These are phyloP conservation scores for Henckelia pumila DNA, from an alignment of 257 asterid species.

Conservation along the genomic window DNA sequence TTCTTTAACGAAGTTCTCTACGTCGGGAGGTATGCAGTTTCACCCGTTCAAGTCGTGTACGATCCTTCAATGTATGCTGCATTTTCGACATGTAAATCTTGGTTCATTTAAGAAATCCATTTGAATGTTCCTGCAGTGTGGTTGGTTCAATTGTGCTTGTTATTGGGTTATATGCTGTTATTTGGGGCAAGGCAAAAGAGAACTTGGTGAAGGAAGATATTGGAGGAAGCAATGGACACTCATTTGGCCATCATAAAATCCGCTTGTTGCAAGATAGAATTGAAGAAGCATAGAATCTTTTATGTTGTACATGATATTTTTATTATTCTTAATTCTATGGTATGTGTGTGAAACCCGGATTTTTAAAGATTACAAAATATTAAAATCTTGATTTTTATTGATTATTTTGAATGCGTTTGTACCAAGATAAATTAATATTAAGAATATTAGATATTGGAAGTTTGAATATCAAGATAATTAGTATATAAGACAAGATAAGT, in stretches of 20 bases:
- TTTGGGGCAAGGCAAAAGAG: slow-evolving; percentile 51
- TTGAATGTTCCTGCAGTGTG: slow-evolving; percentile 35
- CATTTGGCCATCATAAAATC: slow-evolving; percentile 29
- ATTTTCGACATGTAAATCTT: neutral
- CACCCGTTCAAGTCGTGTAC: neutral
- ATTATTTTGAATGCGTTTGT: too few relatives aligned
- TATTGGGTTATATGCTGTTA: slow-evolving; percentile 42
- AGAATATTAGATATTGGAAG: too few relatives aligned
- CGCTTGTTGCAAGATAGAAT: slow-evolving; percentile 35
- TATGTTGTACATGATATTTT: too few relatives aligned
- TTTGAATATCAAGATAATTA: too few relatives aligned
- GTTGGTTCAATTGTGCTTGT: slow-evolving; percentile 47
- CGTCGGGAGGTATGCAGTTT: slow-evolving; percentile 42
- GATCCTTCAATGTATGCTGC: neutral
- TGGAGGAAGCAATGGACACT: slow-evolving; percentile 20
- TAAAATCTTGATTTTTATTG: too few relatives aligned
- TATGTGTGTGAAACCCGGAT: too few relatives aligned
- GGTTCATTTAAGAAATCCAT: neutral
- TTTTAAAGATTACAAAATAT: too few relatives aligned
- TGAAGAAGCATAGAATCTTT: slow-evolving; percentile 33
- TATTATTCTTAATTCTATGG: too few relatives aligned
- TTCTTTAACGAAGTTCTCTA: slow-evolving; percentile 45
- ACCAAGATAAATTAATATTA: too few relatives aligned
- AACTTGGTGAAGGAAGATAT: slow-evolving; percentile 16
- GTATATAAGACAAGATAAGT: too few relatives aligned